These are phyloP conservation scores for Zymoseptoria tritici DNA, from an alignment of 2,329 filamentous ascomycete genomes.

Conservation along the genomic window DNA sequence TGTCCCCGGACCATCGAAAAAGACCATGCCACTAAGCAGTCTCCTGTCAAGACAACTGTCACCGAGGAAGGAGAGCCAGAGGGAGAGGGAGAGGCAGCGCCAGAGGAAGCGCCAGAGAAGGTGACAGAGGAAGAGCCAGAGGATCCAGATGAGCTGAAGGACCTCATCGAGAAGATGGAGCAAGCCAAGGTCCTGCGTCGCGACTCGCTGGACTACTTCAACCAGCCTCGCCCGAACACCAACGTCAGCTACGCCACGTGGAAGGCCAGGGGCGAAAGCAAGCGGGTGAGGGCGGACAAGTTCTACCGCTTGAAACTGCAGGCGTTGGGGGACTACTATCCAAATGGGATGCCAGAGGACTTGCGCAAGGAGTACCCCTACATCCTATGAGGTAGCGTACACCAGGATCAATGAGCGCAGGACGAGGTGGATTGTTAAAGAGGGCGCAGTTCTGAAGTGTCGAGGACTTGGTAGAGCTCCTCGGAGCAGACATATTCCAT, in stretches of 20 bases:
- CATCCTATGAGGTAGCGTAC: not conserved
- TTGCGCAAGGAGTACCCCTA: conserved; percentile 1
- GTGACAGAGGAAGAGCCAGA: not conserved
- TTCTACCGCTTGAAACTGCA: conserved; percentile 15
- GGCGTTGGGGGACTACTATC: conserved; percentile 3
- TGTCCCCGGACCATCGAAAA: not conserved
- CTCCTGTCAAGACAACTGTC: not conserved
- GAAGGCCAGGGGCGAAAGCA: conserved; percentile 5
- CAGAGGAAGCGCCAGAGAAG: not conserved
- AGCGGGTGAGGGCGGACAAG: conserved; percentile 11
- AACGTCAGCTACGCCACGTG: conserved; percentile 8
- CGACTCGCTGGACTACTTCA: conserved; percentile 6
- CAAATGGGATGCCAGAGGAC: conserved; percentile 2
- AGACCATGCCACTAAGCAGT: not conserved
- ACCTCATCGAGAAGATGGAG: not conserved
- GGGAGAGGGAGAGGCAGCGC: not conserved
- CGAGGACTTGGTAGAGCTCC: too few species aligned
- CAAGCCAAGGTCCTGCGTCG: conserved; percentile 6
- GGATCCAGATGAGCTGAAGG: not conserved
- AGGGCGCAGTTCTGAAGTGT: not conserved
- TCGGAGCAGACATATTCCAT: too few species aligned
- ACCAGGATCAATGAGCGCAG: not conserved
- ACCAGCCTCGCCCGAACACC: conserved; percentile 3
- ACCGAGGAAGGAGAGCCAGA: not conserved
- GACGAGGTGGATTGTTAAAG: not conserved